These are phyloP conservation scores for Phytophthora vignae DNA, from an alignment of 352 stramenopile species.

Conservation along the genomic window DNA sequence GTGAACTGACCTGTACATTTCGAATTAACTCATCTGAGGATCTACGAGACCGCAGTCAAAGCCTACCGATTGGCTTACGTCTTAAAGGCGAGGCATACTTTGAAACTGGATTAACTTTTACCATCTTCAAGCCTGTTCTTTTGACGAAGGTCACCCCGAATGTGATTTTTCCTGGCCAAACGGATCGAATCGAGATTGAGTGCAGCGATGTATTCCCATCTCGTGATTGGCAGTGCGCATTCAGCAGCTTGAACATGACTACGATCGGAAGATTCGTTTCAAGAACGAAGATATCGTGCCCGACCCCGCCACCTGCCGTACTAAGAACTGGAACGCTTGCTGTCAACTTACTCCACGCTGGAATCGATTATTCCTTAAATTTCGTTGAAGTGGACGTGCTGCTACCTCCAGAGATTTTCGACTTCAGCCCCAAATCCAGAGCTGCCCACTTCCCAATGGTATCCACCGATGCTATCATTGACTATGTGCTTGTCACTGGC, in stretches of 20 bases:
- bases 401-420: constrained; percentile 40
- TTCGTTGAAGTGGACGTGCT: constrained; percentile 37
- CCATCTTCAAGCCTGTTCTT: constrained; percentile 28
- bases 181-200: constrained; percentile 31
- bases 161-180: constrained; percentile 35
- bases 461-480: constrained; percentile 1
- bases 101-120: constrained; percentile 44
- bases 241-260: constrained; percentile 35
- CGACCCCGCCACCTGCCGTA: constrained; percentile 3
- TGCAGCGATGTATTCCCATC: constrained; percentile 30
- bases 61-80: constrained; percentile 39
- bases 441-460: constrained; percentile 6
- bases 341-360: constrained; percentile 29
- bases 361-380: constrained; percentile 36
- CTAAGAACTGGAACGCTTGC: constrained; percentile 22
- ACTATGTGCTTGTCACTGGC: constrained; percentile 34
- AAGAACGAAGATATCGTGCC: constrained; percentile 30
- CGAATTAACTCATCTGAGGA: constrained; percentile 17
- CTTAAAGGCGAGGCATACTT: constrained; percentile 39
- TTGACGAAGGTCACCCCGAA: constrained; percentile 31
- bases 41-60: neutral
- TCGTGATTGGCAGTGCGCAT: constrained; percentile 39
- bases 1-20: constrained; percentile 25
- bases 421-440: constrained; percentile 37
- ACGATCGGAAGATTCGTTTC: constrained; percentile 37